Conservation (phyloP, 495 filamentous ascomycete genomes). For the Aspergillus haitiensis region DNA sequence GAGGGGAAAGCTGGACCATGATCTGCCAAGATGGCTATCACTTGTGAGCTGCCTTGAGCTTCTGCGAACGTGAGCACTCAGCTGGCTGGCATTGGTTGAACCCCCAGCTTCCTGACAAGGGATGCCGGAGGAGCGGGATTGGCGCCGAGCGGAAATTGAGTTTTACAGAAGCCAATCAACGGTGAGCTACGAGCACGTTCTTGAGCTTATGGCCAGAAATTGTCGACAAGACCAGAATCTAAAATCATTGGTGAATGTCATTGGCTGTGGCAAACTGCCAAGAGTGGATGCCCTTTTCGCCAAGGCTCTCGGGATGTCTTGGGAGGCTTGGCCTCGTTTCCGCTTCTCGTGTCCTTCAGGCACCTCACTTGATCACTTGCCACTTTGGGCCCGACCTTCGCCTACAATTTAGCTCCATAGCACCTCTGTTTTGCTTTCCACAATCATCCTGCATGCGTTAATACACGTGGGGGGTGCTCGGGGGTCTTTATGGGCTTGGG, state of each 20-base stretch:
- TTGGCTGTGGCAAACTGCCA: constrained; percentile 6
- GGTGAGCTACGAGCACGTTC: constrained; percentile 14
- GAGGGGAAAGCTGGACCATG: neutral
- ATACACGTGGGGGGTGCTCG: constrained; percentile 6
- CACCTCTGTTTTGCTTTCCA: neutral
- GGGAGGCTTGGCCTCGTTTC: neutral
- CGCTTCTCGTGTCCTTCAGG: neutral
- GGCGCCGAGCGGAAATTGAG: constrained; percentile 12
- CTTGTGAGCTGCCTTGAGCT: neutral
- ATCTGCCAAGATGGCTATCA: constrained; percentile 11
- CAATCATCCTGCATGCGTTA: neutral
- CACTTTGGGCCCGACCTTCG: too few relatives aligned
- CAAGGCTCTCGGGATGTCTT: constrained; percentile 6
- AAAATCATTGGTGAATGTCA: neutral
- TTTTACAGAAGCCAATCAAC: constrained; percentile 11
- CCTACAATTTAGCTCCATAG: neutral
- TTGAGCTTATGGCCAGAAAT: constrained; percentile 18
- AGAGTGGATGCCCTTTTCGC: neutral
- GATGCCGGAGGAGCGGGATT: constrained; percentile 25
- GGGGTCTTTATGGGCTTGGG: neutral
- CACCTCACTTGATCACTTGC: neutral
- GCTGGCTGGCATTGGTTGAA: constrained; percentile 17
- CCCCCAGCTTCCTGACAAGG: neutral
- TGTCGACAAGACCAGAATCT: neutral
- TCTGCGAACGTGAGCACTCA: constrained; percentile 19